These are phyloP conservation scores for Trichophaea hybrida DNA, from an alignment of 2,329 filamentous ascomycete genomes.

Conservation along the genomic window DNA sequence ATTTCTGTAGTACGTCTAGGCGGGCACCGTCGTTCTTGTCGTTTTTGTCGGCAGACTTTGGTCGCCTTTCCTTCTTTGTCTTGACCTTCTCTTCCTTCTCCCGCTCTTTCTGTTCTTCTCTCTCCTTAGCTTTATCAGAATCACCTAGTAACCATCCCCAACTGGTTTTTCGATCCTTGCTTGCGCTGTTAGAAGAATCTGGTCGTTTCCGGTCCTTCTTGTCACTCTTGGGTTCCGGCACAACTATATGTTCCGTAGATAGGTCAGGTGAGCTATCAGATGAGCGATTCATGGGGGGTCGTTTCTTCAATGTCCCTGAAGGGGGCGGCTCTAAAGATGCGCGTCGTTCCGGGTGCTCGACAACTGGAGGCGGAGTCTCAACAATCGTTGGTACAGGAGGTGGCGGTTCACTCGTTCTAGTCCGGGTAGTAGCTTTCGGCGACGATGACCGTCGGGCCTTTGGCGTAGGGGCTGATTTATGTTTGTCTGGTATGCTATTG, in stretches of 20 bases:
- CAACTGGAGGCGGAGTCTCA: constrained; percentile 46
- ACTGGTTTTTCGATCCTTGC: constrained; percentile 53
- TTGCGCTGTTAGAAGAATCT: constrained; percentile 16
- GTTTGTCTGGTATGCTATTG: constrained; percentile 7
- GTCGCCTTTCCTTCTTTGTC: constrained; percentile 38
- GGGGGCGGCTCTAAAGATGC: constrained; percentile 15
- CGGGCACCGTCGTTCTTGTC: constrained; percentile 59
- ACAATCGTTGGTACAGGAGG: constrained; percentile 44
- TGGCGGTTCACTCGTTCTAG: constrained; percentile 18
- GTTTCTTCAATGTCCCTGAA: not conserved
- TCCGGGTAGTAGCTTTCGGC: constrained; percentile 17
- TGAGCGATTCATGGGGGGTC: not conserved
- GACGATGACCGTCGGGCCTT: constrained; percentile 25
- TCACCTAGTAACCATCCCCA: constrained; percentile 58
- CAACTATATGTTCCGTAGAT: not conserved
- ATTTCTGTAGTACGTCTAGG: constrained; percentile 73
- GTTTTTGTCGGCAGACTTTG: constrained; percentile 36
- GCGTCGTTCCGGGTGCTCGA: constrained; percentile 22
- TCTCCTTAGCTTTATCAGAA: constrained; percentile 48
- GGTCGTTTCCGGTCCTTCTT: constrained; percentile 54
- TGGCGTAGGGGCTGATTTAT: constrained; percentile 16
- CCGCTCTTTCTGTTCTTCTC: constrained; percentile 35
- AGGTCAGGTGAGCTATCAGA: not conserved
- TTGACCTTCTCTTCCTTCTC: constrained; percentile 41
- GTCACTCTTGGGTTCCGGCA: constrained; percentile 32